Evolutionary conservation across 176 grass and related monocot genomes (phyloP).

Genomic region (Elaeis guineensis): DNA sequence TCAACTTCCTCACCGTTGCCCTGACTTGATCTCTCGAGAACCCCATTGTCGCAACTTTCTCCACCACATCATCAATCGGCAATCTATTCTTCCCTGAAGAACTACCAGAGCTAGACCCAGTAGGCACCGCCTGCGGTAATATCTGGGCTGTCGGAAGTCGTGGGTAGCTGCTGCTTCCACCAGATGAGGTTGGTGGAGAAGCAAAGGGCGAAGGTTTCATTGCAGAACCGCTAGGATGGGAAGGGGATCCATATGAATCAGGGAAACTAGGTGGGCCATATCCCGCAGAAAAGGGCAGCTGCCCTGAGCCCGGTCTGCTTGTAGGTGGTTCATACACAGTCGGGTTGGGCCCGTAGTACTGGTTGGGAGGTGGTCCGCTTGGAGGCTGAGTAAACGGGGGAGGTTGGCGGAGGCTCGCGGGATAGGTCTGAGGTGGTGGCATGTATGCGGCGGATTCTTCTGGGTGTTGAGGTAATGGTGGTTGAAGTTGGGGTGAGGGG

Average conservation of each 20-base stretch:
- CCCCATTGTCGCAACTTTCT: conserved; percentile 88
- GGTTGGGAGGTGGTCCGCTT: conserved; percentile 28
- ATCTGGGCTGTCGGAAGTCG: conserved; percentile 57
- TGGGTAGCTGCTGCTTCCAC: conserved; percentile 32
- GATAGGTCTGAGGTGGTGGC: conserved; percentile 45
- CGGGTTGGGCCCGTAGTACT: conserved; percentile 50
- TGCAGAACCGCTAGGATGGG: conserved; percentile 38
- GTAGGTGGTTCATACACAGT: conserved; percentile 45
- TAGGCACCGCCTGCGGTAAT: conserved; percentile 50
- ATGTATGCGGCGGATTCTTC: conserved; percentile 55
- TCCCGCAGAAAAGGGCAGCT: conserved; percentile 36
- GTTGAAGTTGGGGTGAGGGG: conserved; percentile 27
- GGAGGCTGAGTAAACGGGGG: conserved; percentile 44
- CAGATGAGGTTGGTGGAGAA: conserved; percentile 19
- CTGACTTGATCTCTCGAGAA: conserved; percentile 92
- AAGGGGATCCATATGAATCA: conserved; percentile 68
- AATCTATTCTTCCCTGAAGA: conserved; percentile 35
- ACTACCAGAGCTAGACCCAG: conserved; percentile 23
- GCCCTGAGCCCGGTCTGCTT: conserved; percentile 34
- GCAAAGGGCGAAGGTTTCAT: conserved; percentile 40
- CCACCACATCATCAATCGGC: conserved; percentile 67
- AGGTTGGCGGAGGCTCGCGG: conserved; percentile 29
- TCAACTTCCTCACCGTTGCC: conserved; percentile 63
- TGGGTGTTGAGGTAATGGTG: conserved; percentile 30
- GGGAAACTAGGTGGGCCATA: conserved; percentile 42